Base-by-base conservation (phyloP, 169 alveolate genomes). In the Plasmodium gonderi region DNA sequence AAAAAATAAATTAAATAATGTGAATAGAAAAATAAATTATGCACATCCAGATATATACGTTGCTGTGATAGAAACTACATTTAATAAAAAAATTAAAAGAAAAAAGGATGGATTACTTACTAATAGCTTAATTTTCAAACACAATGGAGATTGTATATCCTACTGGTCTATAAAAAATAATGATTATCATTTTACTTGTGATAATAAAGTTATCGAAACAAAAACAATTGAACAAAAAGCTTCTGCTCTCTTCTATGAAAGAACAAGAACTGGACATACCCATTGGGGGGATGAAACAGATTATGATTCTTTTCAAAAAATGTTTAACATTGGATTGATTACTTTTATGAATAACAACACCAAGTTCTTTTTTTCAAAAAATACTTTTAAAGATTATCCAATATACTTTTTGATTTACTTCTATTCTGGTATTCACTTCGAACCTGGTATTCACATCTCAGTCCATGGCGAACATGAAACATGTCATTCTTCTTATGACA, bases 211-310 rank as follows among this genome's bases (percentile, higher is more conserved):
- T 20, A 72, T 83, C 20, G 40, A 83, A 60, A 83, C 92, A 7
- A 45, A 72, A 17, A 83, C 92, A 0, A 44, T 83, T 69, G 33
- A 83, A 14, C 74, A 83, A 68, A 83, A 83, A 26, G 92, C 92
- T 12, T 49, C 77, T 17, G 92, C 92, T 2, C 64, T 83, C 5
- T 83, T 83, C 40, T 83, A 72, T 60, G 92, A 69, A 23, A 69
- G 92, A 40, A 83, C 92, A 45, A 83, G 92, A 76, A 23, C 76
- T 17, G 92, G 92, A 9, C 92, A 83, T 33, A 49, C 36, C 20
- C 92, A 83, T 36, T 83, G 92, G 92, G 92, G 92, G 6, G 92
- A 83, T 72, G 92, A 83, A 60, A 83, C 82, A 11, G 92, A 83
- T 20, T 83, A 83, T 83, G 82, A 83, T 17, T 79, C 83, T 23